These are phyloP conservation scores for Aspergillus transmontanensis DNA, from an alignment of 2,329 filamentous ascomycete species.

Conservation along the genomic window DNA sequence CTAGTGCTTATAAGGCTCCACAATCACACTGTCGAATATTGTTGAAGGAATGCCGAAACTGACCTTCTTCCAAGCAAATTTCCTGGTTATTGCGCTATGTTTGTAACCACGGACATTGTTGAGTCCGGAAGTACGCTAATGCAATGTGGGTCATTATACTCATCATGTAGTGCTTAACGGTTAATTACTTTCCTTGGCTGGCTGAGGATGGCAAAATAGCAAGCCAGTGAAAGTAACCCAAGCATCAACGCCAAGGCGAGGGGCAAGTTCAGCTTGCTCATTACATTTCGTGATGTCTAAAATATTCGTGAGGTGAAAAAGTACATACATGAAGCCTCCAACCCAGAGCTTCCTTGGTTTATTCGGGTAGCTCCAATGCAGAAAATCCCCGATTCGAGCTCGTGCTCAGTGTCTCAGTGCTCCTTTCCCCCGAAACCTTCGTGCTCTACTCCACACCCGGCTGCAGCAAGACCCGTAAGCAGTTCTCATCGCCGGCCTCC, in stretches of 20 bases:
- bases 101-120: background rate
- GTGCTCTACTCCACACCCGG: background rate
- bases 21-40: background rate
- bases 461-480: conserved; percentile 4
- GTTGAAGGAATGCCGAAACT: background rate
- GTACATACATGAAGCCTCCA: background rate
- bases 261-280: background rate
- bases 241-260: background rate
- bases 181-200: background rate
- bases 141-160: background rate
- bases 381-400: background rate
- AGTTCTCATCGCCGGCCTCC: conserved; percentile 6
- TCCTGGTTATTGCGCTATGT: background rate
- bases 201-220: background rate
- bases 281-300: background rate
- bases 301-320: background rate
- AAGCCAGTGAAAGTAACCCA: background rate
- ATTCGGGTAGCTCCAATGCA: background rate
- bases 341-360: background rate
- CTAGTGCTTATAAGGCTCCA: background rate
- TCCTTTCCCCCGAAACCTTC: background rate
- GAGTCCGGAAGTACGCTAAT: background rate
- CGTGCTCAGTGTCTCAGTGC: background rate
- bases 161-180: background rate
- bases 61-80: background rate